Evolutionary conservation across 2,329 filamentous ascomycete genomes (phyloP), one percentile per base, ranked within the genome.

Genomic region (Biscogniauxia marginata): DNA sequence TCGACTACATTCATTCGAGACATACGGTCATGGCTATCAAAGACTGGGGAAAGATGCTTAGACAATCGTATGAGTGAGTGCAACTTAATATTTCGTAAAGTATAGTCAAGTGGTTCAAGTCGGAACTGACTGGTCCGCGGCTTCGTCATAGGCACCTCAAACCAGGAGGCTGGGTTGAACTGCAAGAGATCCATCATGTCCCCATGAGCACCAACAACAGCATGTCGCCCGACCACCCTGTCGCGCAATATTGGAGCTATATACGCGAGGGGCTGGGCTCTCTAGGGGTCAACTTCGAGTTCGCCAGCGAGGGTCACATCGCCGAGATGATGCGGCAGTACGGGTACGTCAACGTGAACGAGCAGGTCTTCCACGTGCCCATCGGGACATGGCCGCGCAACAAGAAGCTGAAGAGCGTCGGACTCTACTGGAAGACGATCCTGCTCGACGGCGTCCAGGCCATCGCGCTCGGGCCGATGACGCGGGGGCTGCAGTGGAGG

Each of bases 1-100:
- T 85, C 53, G 83, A 87, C 66, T 85, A 84, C 56, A 78, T 87
- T 30, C 84, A 86, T 65, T 78, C 80, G n/a, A 76, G 84, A 3
- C 78, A 83, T 54, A 80, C 81, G 1, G 79, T 81, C 13, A 77
- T 80, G 74, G 81, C 78, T 2, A 80, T 86, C 56, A 79, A 76
- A 49, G 75, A 85, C 63, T 86, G 83, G 82, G 74, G 74, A 1
- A 73, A 65, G 13, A 66, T 85, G 0, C 75, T 84, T 55, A 67
- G 70, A 13, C 75, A 76, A 54, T 72, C 76, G 1, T 72, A 77
- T 44, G 75, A 79, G 80, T 83, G 64, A 65, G 75, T 66, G 20
- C n/a, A 21, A 47, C 24, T n/a, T 9, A 3, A 9, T 7, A n/a
- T 18, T 22, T 48, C 7, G 11, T 4, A 18, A 8, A 49, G 46